Evolutionary conservation across 2,329 filamentous ascomycete genomes (phyloP), one percentile per base, ranked within the genome.

Genomic region (Leptographium flavum): DNA sequence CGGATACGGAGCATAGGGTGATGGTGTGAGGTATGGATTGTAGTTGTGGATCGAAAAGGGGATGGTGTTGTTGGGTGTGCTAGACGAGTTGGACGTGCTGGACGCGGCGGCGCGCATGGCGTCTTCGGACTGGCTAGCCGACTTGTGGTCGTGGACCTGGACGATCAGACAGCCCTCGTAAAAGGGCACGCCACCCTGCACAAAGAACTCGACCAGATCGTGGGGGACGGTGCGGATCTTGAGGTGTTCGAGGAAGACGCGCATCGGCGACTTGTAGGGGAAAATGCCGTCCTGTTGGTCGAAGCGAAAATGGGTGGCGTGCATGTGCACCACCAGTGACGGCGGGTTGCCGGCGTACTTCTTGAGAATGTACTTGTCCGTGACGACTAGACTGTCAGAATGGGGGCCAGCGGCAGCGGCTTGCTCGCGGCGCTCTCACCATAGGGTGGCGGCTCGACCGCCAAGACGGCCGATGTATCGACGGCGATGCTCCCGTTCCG

Each of bases 151-250:
- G 56, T 94, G 76, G n/a, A 96, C 69, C 60, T 94, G 82, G 31
- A 98, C 87, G 53, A 98, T 96, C 47, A 98, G 73, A 57, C 90
- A 94, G 28, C 84, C 87, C 61, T 96, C 88, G 59, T 96, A 98
- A 58, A 94, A 96, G 10, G 73, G 71, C 14, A 94, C 82, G 19
- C 79, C 77, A 17, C 71, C 70, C 40, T 77, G 71, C 25, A 79
- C 71, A 45, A 98, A 76, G 53, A 90, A 82, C 40, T 83, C 78
- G 11, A 96, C 66, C 58, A 96, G 77, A 54, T 95, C 87, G 61
- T 95, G 87, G 1, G 92, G 92, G 31, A 98, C 70, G 0, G 86
- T 94, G 46, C 82, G 76, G 36, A 67, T 69, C 52, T 74, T 74
- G 39, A 96, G 62, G 60, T 94, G 87, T 53, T 93, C 79, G 32